Percentiles rank a stretch among this genome's conserved stretches.
Conservation (phyloP, 1,284 basidiomycete genomes). For the Salmacisia buchloeana region DNA sequence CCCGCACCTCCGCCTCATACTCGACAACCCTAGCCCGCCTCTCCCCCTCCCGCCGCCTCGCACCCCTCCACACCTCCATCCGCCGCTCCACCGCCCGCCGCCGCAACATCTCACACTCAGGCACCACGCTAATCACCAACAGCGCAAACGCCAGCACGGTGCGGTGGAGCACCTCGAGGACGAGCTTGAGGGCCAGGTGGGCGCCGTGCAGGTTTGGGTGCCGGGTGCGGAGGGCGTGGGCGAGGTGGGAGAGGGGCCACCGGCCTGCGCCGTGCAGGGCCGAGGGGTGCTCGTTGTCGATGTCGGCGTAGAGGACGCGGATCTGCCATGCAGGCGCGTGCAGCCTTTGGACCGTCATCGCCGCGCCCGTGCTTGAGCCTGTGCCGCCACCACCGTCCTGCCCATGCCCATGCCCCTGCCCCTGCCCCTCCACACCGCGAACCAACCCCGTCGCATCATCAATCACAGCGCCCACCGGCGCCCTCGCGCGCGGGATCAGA, state of each 20-base stretch:
- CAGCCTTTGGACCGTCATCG: too few species aligned
- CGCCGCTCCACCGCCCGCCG: not conserved
- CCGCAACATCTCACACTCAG: conserved; percentile 4
- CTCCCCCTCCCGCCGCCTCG: not conserved
- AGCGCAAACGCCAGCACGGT: not conserved
- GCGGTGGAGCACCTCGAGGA: not conserved
- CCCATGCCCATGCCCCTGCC: too few species aligned
- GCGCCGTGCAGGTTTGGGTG: too few species aligned
- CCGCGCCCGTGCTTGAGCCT: too few species aligned
- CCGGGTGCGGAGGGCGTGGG: not conserved
- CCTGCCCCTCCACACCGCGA: not conserved
- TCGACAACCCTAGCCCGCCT: not conserved
- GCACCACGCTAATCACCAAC: not conserved
- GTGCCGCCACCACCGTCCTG: too few species aligned
- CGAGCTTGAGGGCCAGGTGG: not conserved
- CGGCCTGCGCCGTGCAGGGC: not conserved
- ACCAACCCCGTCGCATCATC: not conserved
- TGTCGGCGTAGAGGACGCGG: not conserved
- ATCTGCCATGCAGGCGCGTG: not conserved
- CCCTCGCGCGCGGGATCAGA: not conserved
- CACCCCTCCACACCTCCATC: conserved; percentile 1
- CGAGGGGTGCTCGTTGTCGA: not conserved
- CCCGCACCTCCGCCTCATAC: not conserved
- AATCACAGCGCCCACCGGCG: not conserved
- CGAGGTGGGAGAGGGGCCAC: not conserved